Conservation (phyloP, 768 basidiomycete species). For the Psilocybe subaeruginosa region DNA sequence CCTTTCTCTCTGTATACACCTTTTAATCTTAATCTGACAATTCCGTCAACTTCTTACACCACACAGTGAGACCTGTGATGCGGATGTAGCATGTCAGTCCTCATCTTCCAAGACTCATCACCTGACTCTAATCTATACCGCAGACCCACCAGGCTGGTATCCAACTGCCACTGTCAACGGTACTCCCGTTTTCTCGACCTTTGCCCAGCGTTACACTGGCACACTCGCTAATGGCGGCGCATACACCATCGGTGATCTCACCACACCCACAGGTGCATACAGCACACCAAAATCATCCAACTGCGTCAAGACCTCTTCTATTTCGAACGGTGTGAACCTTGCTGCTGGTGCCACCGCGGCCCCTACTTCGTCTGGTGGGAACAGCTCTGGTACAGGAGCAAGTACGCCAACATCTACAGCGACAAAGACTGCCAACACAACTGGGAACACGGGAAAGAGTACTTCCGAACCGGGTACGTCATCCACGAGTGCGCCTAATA, state of each 20-base stretch:
- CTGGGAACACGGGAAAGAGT: neutral
- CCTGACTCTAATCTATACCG: neutral
- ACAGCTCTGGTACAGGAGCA: neutral
- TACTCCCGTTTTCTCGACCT: slow-evolving; percentile 42
- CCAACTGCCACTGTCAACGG: slow-evolving; percentile 41
- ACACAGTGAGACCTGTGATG: slow-evolving; percentile 43
- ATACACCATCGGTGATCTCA: slow-evolving; percentile 43
- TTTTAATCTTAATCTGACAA: neutral
- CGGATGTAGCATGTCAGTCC: slow-evolving; percentile 43
- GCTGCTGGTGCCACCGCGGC: slow-evolving; percentile 29
- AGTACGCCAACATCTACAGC: neutral
- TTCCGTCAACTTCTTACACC: neutral
- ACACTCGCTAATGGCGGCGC: slow-evolving; percentile 29
- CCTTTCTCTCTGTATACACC: neutral
- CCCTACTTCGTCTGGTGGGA: slow-evolving; percentile 5
- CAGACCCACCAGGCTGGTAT: slow-evolving; percentile 50
- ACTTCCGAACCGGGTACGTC: slow-evolving; percentile 10
- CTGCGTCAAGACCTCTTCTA: slow-evolving; percentile 38
- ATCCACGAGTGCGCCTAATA: slow-evolving; percentile 7
- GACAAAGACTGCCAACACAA: neutral
- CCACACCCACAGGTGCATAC: slow-evolving; percentile 38
- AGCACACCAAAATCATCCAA: slow-evolving; percentile 42
- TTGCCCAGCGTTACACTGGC: slow-evolving; percentile 47
- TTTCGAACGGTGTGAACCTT: slow-evolving; percentile 41
- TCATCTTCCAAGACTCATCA: neutral